phyloP scores from a whole-genome alignment of 176 grass and related monocot genomes.

The Olyra latifolia region DNA sequence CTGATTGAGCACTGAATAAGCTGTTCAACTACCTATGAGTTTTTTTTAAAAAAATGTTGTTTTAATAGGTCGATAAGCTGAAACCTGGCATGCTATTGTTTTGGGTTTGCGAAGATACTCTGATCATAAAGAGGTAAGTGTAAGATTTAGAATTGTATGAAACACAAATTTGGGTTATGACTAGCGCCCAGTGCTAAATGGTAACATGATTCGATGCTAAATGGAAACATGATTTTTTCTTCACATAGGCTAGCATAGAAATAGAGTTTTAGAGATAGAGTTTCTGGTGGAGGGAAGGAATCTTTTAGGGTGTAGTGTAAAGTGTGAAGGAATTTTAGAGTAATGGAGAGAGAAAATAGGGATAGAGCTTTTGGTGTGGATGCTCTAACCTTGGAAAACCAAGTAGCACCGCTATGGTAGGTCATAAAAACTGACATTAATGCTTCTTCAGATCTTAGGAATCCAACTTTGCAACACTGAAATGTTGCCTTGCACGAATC shows the following conservation, averaged over 20 bases:
- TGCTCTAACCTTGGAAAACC: background rate
- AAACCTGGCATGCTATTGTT: background rate
- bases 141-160: constrained; percentile 3
- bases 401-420: background rate
- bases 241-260: background rate
- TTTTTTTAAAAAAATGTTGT: background rate
- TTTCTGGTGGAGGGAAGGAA: too few species aligned
- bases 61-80: background rate
- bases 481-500: constrained; percentile 9
- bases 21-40: background rate
- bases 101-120: background rate
- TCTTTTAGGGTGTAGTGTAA: too few species aligned
- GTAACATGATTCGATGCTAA: background rate
- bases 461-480: background rate
- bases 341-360: too few species aligned
- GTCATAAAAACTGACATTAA: background rate
- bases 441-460: background rate
- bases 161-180: background rate
- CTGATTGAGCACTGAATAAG: background rate
- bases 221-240: background rate
- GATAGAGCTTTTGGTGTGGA: too few species aligned
- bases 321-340: too few species aligned
- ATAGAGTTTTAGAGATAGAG: too few species aligned
- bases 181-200: background rate
- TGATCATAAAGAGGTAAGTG: background rate